These are phyloP conservation scores for Waltergamsia citrina DNA, from an alignment of 2,329 filamentous ascomycete genomes.

Conservation along the genomic window DNA sequence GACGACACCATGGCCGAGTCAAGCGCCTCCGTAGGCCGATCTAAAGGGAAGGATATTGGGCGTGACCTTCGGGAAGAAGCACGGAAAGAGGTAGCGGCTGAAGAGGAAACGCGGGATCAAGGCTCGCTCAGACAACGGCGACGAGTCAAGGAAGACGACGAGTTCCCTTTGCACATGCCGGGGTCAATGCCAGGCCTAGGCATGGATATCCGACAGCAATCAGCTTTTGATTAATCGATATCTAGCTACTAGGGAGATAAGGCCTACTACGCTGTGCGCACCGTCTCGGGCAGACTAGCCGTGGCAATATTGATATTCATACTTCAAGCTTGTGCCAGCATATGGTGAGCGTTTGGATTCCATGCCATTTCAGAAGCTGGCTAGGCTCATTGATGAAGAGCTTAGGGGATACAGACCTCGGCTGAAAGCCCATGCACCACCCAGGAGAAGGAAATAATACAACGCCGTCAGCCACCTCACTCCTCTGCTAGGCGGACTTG, in stretches of 20 bases:
- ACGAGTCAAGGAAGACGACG: constrained; percentile 23
- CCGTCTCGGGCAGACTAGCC: too few species aligned
- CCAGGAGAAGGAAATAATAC: constrained; percentile 71
- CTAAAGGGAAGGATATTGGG: constrained; percentile 42
- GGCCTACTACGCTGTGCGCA: too few species aligned
- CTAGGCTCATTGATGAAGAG: constrained; percentile 27
- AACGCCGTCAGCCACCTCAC: constrained; percentile 54
- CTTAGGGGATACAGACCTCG: constrained; percentile 63
- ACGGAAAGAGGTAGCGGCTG: constrained; percentile 34
- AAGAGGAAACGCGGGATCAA: constrained; percentile 27
- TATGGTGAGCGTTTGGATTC: too few species aligned
- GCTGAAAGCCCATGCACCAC: constrained; percentile 65
- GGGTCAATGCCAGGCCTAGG: constrained; percentile 33
- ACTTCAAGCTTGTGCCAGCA: too few species aligned
- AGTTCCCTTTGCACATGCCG: constrained; percentile 37
- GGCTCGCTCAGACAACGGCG: constrained; percentile 28
- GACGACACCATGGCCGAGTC: constrained; percentile 44
- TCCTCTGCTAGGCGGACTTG: constrained; percentile 3
- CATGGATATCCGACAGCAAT: constrained; percentile 11
- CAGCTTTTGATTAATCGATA: neutral
- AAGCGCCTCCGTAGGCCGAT: constrained; percentile 37
- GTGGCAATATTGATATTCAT: too few species aligned
- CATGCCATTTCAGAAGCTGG: constrained; percentile 15
- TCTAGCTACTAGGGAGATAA: too few species aligned
- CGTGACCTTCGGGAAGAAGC: constrained; percentile 42